Evolutionary conservation across 73 alveolate genomes (phyloP).

Genomic region (Blepharisma japonicum): DNA sequence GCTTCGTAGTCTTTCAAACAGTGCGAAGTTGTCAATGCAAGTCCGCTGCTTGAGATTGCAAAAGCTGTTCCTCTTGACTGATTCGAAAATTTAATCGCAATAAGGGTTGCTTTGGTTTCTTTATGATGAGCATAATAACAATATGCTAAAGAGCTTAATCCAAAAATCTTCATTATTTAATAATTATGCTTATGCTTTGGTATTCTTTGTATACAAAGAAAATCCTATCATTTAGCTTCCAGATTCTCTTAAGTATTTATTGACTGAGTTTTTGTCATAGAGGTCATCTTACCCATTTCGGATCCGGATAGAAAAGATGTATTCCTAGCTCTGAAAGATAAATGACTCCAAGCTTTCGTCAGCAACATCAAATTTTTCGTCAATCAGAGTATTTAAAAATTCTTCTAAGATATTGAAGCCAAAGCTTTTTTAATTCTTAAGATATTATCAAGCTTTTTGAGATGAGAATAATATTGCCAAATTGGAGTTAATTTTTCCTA

Average conservation of each 20-base stretch:
- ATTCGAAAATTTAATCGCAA: not conserved
- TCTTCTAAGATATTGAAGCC: conserved; percentile 72
- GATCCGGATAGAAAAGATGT: conserved; percentile 45
- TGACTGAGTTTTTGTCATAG: not conserved
- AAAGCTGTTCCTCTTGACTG: not conserved
- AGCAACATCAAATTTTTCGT: conserved; percentile 61
- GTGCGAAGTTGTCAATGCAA: not conserved
- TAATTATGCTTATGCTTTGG: not conserved
- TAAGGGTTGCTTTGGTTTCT: not conserved
- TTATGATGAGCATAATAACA: not conserved
- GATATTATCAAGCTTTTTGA: conserved; percentile 64
- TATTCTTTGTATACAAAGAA: not conserved
- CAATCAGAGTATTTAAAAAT: conserved; percentile 61
- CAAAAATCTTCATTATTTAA: not conserved
- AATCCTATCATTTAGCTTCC: not conserved
- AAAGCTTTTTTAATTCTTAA: conserved; percentile 60
- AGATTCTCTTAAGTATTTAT: not conserved
- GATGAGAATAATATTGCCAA: conserved; percentile 70
- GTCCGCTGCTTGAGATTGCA: not conserved
- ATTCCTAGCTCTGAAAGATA: conserved; percentile 41
- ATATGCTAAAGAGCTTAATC: not conserved
- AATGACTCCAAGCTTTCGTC: conserved; percentile 66
- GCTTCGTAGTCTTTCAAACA: not conserved
- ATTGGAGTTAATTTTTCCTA: too few relatives aligned
- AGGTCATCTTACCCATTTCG: not conserved